Evolutionary conservation across 2,329 filamentous ascomycete species (phyloP).

Genomic region (Helotiales sp.): DNA sequence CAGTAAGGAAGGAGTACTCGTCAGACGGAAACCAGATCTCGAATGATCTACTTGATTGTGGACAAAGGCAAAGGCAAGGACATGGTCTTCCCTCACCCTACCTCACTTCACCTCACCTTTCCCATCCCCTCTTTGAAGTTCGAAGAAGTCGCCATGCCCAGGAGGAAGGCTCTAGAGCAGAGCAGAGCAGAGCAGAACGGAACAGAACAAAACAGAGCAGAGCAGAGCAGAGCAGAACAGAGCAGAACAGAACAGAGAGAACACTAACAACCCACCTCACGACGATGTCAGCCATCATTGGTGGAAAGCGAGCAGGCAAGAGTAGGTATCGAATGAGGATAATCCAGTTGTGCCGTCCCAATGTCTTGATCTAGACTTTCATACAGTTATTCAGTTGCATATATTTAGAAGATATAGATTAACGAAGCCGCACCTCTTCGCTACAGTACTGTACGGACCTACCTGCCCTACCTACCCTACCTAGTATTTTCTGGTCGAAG

Average conservation of each 20-base stretch:
- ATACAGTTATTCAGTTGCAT: not conserved
- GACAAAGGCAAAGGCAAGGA: not conserved
- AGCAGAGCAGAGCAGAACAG: too few relatives aligned
- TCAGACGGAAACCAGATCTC: slow-evolving; percentile 1
- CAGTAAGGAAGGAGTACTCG: too few relatives aligned
- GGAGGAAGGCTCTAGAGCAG: too few relatives aligned
- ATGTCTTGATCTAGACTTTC: not conserved
- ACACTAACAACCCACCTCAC: not conserved
- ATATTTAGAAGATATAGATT: not conserved
- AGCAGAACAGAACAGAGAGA: not conserved
- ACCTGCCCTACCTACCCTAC: too few relatives aligned
- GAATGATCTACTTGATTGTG: not conserved
- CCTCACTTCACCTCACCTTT: not conserved
- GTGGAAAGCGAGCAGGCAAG: slow-evolving; percentile 1
- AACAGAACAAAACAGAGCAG: too few relatives aligned
- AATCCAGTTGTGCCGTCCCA: slow-evolving; percentile 2
- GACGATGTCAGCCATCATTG: slow-evolving; percentile 2
- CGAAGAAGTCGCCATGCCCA: too few relatives aligned
- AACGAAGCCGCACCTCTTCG: not conserved
- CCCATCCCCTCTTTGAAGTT: too few relatives aligned
- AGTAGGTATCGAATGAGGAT: not conserved
- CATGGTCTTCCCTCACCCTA: not conserved
- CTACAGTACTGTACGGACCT: too few relatives aligned
- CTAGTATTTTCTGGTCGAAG: too few relatives aligned
- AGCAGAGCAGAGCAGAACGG: too few relatives aligned